Evolutionary conservation across 805 yeast species (phyloP).

Genomic region (Saccharomyces kudriavzevii): DNA sequence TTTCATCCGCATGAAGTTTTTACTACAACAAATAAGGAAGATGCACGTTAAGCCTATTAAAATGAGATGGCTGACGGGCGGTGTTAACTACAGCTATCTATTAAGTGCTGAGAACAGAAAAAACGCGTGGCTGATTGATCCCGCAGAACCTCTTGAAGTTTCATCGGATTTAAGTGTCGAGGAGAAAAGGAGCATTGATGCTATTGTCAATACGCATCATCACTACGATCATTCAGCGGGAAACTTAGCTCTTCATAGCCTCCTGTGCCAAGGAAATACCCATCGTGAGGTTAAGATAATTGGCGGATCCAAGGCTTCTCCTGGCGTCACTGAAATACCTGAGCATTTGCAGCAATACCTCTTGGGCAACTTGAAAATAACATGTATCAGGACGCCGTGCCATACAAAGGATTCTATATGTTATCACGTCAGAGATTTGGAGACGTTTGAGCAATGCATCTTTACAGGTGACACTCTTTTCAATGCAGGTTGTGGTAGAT

Average conservation of each 20-base stretch:
- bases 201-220: slow-evolving; percentile 92
- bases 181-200: slow-evolving; percentile 44
- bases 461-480: slow-evolving; percentile 96
- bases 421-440: slow-evolving; percentile 58
- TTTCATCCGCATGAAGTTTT: neutral
- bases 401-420: slow-evolving; percentile 96
- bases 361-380: slow-evolving; percentile 44
- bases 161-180: slow-evolving; percentile 37
- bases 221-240: slow-evolving; percentile 95
- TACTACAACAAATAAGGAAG: slow-evolving; percentile 29
- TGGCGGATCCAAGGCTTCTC: slow-evolving; percentile 52
- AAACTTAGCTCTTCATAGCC: slow-evolving; percentile 36
- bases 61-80: slow-evolving; percentile 93
- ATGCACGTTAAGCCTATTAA: slow-evolving; percentile 82
- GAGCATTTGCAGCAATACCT: slow-evolving; percentile 52
- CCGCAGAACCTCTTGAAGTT: slow-evolving; percentile 78
- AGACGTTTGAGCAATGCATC: slow-evolving; percentile 61
- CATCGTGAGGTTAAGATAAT: slow-evolving; percentile 51
- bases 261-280: slow-evolving; percentile 24
- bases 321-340: slow-evolving; percentile 64
- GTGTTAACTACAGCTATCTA: slow-evolving; percentile 75
- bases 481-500: slow-evolving; percentile 92
- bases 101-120: slow-evolving; percentile 51
- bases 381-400: slow-evolving; percentile 92
- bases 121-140: slow-evolving; percentile 80